Percentiles rank a stretch among this genome's conserved stretches.
phyloP scores from a whole-genome alignment of 768 basidiomycete genomes.

The Boletus pseudopeckii region DNA sequence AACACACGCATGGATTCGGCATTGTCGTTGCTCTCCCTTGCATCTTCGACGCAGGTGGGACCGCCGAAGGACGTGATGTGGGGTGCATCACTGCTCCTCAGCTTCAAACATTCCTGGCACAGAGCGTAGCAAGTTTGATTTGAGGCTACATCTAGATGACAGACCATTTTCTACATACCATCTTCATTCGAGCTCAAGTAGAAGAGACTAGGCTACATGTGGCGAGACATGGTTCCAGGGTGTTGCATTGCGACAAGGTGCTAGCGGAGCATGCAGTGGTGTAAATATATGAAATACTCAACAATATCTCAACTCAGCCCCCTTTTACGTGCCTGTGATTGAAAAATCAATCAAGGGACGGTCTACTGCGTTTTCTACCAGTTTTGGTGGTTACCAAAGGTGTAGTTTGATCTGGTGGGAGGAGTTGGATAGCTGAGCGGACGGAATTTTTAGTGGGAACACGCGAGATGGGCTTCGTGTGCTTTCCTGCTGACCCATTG shows the following conservation, averaged over 20 bases:
- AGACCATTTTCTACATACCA: constrained; percentile 24
- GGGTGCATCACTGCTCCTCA: constrained; percentile 29
- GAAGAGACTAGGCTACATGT: constrained; percentile 29
- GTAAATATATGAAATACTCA: constrained; percentile 30
- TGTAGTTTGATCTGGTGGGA: constrained; percentile 11
- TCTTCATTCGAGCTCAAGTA: constrained; percentile 14
- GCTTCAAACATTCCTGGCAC: constrained; percentile 28
- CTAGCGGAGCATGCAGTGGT: constrained; percentile 23
- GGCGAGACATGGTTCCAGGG: constrained; percentile 17
- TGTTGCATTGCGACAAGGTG: constrained; percentile 27
- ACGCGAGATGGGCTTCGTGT: constrained; percentile 10
- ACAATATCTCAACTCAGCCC: constrained; percentile 19
- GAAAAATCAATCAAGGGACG: constrained; percentile 26
- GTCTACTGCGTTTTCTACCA: constrained; percentile 34
- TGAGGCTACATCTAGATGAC: constrained; percentile 19
- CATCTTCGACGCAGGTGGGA: constrained; percentile 9
- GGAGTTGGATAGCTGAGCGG: constrained; percentile 12
- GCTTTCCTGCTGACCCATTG: constrained; percentile 15
- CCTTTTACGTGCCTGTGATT: constrained; percentile 13
- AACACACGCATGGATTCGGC: constrained; percentile 24
- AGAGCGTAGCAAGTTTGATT: constrained; percentile 21
- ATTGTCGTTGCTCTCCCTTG: constrained; percentile 30
- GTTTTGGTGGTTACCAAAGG: constrained; percentile 18
- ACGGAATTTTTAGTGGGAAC: constrained; percentile 19
- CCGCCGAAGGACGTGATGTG: constrained; percentile 23